Evolutionary conservation across 2,329 filamentous ascomycete genomes (phyloP).

Genomic region (Cercospora beticola): DNA sequence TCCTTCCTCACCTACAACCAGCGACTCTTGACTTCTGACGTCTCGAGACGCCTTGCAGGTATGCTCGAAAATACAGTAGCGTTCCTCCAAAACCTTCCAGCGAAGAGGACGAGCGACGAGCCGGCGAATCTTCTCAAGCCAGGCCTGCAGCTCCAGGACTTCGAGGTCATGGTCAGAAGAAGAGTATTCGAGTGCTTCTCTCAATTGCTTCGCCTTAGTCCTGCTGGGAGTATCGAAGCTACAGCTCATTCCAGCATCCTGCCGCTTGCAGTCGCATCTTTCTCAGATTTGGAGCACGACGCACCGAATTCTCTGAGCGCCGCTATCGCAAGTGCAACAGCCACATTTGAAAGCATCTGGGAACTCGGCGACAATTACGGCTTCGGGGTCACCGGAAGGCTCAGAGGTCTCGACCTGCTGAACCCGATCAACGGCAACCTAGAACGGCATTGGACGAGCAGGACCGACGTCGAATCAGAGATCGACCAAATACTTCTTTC

Average conservation of each 20-base stretch:
- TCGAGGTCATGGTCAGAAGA: constrained; percentile 88
- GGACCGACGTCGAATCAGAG: constrained; percentile 61
- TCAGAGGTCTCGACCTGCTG: constrained; percentile 72
- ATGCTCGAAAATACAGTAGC: constrained; percentile 95
- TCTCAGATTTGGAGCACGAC: constrained; percentile 90
- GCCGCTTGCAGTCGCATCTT: constrained; percentile 83
- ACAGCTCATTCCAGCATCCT: constrained; percentile 88
- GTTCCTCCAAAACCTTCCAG: constrained; percentile 81
- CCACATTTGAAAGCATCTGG: constrained; percentile 91
- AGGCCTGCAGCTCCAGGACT: constrained; percentile 82
- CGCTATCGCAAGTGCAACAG: constrained; percentile 86
- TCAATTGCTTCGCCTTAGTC: constrained; percentile 84
- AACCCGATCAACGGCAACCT: constrained; percentile 65
- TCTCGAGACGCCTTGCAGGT: constrained; percentile 84
- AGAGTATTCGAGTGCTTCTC: constrained; percentile 94
- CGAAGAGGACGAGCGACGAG: constrained; percentile 83
- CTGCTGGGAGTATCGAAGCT: constrained; percentile 78
- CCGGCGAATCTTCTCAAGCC: constrained; percentile 79
- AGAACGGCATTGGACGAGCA: constrained; percentile 43
- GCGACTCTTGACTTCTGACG: constrained; percentile 85
- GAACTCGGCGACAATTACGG: constrained; percentile 92
- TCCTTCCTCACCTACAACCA: constrained; percentile 94
- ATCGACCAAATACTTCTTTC: constrained; percentile 57
- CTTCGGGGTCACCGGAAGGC: constrained; percentile 86
- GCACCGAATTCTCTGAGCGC: constrained; percentile 80